These are phyloP conservation scores for Simplicillium sp. DNA, from an alignment of 2,329 filamentous ascomycete species.

Conservation along the genomic window DNA sequence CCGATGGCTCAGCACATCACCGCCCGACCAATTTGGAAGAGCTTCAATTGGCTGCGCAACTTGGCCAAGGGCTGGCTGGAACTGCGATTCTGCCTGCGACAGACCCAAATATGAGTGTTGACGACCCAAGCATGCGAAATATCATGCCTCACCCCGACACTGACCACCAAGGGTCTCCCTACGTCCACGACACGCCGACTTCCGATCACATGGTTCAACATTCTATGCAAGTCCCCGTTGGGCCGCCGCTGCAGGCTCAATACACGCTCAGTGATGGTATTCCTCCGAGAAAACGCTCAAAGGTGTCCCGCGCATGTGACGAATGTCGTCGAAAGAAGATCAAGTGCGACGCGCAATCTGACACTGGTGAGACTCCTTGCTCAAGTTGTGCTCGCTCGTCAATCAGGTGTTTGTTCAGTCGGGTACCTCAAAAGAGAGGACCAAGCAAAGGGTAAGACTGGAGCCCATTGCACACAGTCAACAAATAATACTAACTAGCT, in stretches of 20 bases:
- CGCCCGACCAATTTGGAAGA: slow-evolving; percentile 41
- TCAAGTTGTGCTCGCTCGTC: slow-evolving; percentile 71
- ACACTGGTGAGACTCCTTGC: slow-evolving; percentile 64
- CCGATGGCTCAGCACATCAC: slow-evolving; percentile 30
- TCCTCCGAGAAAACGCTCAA: slow-evolving; percentile 67
- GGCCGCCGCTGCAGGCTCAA: slow-evolving; percentile 23
- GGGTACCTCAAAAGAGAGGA: slow-evolving; percentile 79
- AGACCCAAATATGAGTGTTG: slow-evolving; percentile 32
- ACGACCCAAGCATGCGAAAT: slow-evolving; percentile 31
- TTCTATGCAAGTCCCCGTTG: slow-evolving; percentile 20
- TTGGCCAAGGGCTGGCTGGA: slow-evolving; percentile 42
- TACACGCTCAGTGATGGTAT: slow-evolving; percentile 45
- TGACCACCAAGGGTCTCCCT: slow-evolving; percentile 23
- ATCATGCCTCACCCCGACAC: slow-evolving; percentile 33
- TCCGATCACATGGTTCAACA: slow-evolving; percentile 26
- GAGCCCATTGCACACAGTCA: not conserved
- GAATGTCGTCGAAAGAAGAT: slow-evolving; percentile 86
- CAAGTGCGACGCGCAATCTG: slow-evolving; percentile 73
- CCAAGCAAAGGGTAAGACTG: slow-evolving; percentile 70
- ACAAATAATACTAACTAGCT: not conserved
- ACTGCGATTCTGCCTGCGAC: slow-evolving; percentile 38
- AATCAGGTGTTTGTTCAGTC: slow-evolving; percentile 75
- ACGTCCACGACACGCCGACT: slow-evolving; percentile 26
- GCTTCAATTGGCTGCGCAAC: slow-evolving; percentile 47
- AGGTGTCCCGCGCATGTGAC: slow-evolving; percentile 82